Evolutionary conservation across 352 stramenopile species (phyloP).

Genomic region (Blastocystis sp.): DNA sequence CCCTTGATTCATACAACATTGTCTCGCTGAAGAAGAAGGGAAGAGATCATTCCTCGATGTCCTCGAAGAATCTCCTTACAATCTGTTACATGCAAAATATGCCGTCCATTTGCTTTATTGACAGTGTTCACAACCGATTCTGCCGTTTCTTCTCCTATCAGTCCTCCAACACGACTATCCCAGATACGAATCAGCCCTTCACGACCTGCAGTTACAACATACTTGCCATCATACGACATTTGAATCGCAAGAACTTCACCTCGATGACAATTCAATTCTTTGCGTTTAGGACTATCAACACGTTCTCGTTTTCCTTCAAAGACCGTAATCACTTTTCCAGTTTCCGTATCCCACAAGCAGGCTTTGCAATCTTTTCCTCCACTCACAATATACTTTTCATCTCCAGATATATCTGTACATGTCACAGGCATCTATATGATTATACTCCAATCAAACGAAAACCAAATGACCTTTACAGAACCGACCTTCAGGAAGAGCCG

Average conservation of each 20-base stretch:
- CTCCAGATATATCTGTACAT: conserved; percentile 76
- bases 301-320: conserved; percentile 65
- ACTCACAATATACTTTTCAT: conserved; percentile 81
- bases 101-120: not conserved
- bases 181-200: conserved; percentile 84
- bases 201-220: conserved; percentile 77
- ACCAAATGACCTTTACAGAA: conserved; percentile 64
- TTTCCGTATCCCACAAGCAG: conserved; percentile 76
- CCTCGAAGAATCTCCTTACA: conserved; percentile 46
- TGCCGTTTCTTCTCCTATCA: not conserved
- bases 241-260: conserved; percentile 75
- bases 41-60: conserved; percentile 26
- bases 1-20: not conserved
- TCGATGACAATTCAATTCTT: conserved; percentile 68
- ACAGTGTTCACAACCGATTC: not conserved
- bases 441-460: not conserved
- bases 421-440: conserved; percentile 73
- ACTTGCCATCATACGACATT: conserved; percentile 81
- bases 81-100: not conserved
- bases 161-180: conserved; percentile 64
- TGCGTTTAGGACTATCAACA: conserved; percentile 69
- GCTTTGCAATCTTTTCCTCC: conserved; percentile 83
- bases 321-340: conserved; percentile 67
- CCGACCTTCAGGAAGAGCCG: conserved; percentile 69
- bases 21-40: conserved; percentile 33